Evolutionary conservation across 768 basidiomycete species (phyloP).

Genomic region (Hydnum rufescens): DNA sequence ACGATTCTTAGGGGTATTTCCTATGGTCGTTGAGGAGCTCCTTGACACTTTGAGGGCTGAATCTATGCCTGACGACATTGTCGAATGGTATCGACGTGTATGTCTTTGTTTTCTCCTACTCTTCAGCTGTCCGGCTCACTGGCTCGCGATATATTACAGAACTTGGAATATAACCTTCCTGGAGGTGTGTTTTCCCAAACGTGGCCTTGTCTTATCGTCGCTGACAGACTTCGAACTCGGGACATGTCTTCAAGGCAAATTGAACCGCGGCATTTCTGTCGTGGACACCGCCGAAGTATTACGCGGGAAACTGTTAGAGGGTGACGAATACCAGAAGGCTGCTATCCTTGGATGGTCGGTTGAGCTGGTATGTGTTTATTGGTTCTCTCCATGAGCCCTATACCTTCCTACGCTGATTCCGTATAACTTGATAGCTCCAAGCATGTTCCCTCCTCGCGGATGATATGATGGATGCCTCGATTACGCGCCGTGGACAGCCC

Average conservation of each 20-base stretch:
- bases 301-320: slow-evolving; percentile 43
- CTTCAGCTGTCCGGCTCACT: background rate
- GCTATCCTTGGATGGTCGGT: slow-evolving; percentile 90
- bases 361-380: slow-evolving; percentile 52
- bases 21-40: slow-evolving; percentile 55
- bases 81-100: slow-evolving; percentile 71
- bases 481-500: slow-evolving; percentile 84
- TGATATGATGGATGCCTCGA: slow-evolving; percentile 92
- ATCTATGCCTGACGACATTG: slow-evolving; percentile 66
- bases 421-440: slow-evolving; percentile 69
- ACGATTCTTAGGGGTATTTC: slow-evolving; percentile 53
- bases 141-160: slow-evolving; percentile 26
- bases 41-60: slow-evolving; percentile 42
- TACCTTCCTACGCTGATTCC: background rate
- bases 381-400: background rate
- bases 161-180: slow-evolving; percentile 83
- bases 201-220: slow-evolving; percentile 1
- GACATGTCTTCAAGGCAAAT: slow-evolving; percentile 37
- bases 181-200: slow-evolving; percentile 23
- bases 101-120: slow-evolving; percentile 12
- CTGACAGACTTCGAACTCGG: background rate
- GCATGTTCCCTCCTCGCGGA: slow-evolving; percentile 93
- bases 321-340: slow-evolving; percentile 75
- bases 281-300: slow-evolving; percentile 84
- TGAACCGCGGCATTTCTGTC: slow-evolving; percentile 92